phyloP scores from a whole-genome alignment of 2,329 filamentous ascomycete genomes.

The Penicillium sp. region DNA sequence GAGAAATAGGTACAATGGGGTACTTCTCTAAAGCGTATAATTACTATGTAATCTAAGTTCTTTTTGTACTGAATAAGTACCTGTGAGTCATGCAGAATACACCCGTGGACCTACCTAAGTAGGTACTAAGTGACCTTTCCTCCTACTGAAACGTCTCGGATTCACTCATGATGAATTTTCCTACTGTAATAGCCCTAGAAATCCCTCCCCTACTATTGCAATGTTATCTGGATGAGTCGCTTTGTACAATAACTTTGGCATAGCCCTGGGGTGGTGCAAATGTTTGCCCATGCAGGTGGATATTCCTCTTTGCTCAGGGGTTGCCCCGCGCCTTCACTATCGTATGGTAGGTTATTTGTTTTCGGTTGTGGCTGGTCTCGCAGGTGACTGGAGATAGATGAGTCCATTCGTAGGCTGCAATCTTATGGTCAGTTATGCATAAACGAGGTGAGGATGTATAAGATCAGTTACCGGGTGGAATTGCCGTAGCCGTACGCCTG shows the following conservation, averaged over 20 bases:
- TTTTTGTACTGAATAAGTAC: not conserved
- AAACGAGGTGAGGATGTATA: not conserved
- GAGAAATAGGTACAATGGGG: not conserved
- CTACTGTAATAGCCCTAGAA: not conserved
- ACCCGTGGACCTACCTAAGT: too few species aligned
- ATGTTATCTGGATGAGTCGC: not conserved
- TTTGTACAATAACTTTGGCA: not conserved
- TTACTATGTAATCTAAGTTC: not conserved
- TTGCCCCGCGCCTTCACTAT: not conserved
- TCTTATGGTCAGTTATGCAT: not conserved
- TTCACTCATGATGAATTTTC: not conserved
- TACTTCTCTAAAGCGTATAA: not conserved
- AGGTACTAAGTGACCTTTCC: too few species aligned
- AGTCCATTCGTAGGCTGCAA: conserved; percentile 55
- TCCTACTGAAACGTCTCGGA: too few species aligned
- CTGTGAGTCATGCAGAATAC: not conserved
- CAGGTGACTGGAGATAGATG: conserved; percentile 51
- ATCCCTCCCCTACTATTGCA: not conserved
- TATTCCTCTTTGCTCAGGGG: not conserved
- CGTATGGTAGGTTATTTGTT: not conserved
- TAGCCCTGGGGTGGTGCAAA: not conserved
- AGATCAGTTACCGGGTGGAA: conserved; percentile 61
- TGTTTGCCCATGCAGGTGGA: not conserved
- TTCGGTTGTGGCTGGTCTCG: not conserved
- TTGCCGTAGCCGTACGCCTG: conserved; percentile 75